Base-by-base conservation (phyloP, 2,329 filamentous ascomycete species). In the Xylaria sp. region DNA sequence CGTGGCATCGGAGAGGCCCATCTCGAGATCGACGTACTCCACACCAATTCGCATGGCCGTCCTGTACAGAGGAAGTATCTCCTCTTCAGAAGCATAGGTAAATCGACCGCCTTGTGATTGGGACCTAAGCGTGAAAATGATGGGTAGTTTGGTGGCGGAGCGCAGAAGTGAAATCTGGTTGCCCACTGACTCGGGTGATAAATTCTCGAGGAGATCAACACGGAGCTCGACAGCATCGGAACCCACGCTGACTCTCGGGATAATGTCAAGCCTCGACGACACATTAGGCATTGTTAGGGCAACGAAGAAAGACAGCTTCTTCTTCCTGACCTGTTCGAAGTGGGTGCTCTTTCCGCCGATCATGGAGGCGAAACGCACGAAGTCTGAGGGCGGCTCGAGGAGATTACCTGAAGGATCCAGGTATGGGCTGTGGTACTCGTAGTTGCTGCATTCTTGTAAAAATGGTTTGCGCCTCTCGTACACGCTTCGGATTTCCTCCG, bases 81-180 rank as follows among this genome's bases (percentile, higher is more conserved):
- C 87, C n/a, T 90, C 87, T 60, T 88, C 84, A 30, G 90, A 90
- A 66, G 89, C 83, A 76, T 98, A 93, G 0, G 93, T 92, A 80
- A 97, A 98, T 61, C 87, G 89, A 23, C 96, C 96, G 4, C 95
- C 95, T 81, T 99, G 96, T 25, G 90, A 89, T 72, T 87, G 85
- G 4, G 94, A 97, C 46, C 96, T 89, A 39, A 99, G 84, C 0
- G 96, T 99, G 82, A 97, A 99, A 71, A 99, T 93, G 50, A 99
- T 86, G 0, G 96, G 96, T 55, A 95, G 83, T 32, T 89, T 86
- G 2, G 91, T 90, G 2, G 85, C 84, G 18, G 90, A 89, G 60
- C 95, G 89, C 30, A 99, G 83, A 64, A 94, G 84, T 0, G 94
- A 90, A 45, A 98, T 85, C 76, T 99, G 94, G 30, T 91, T 89